Base-by-base conservation (phyloP, 345 rosid species). In the Lumnitzera littorea region DNA sequence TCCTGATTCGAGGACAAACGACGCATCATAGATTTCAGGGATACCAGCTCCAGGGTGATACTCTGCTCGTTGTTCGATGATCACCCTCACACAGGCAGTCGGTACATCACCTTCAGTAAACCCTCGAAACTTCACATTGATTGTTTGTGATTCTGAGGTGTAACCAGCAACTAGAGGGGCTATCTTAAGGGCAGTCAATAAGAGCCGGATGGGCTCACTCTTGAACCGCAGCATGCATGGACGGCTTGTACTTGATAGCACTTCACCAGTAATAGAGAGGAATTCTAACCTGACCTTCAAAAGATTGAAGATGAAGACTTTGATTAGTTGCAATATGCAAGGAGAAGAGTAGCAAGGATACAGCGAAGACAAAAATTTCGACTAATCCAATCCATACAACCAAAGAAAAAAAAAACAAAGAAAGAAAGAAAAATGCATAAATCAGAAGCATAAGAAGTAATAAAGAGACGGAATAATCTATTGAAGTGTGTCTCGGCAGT, bases 271-370 rank as follows among this genome's bases (percentile, higher is more conserved):
- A 20, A 67, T 66, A 12, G 96, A 78, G 53, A 88, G 72, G 64
- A 87, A 74, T 57, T 80, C 95, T 63, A 84, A 82, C 67, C 95
- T 84, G 64, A 88, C 86, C 97, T 94, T 76, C 83, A 78, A 62
- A 69, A 52, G 14, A 36, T 36, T 36, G 43, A 36, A 36, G 43
- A 48, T 54, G 13, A 17, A 27, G 55, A 36, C 29, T 15, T 62
- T 29, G 29, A 14, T 24, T 24, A 25, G 20, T 24, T 53, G 46
- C 48, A 43, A 36, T 29, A 57, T 29, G 11, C 50, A 41, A 36
- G 48, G 48, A 49, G 11, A 17, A 12, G 15, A 7, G 20, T n/a
- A 50, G 10, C 43, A 0, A 9, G 43, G 11, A 36, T 36, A 36
- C 9, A 36, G 43, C 10, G 11, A 36, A 36, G 43, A 36, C 43